Evolutionary conservation across 108 stramenopile species (phyloP).

Genomic region (Ochromonas danica): DNA sequence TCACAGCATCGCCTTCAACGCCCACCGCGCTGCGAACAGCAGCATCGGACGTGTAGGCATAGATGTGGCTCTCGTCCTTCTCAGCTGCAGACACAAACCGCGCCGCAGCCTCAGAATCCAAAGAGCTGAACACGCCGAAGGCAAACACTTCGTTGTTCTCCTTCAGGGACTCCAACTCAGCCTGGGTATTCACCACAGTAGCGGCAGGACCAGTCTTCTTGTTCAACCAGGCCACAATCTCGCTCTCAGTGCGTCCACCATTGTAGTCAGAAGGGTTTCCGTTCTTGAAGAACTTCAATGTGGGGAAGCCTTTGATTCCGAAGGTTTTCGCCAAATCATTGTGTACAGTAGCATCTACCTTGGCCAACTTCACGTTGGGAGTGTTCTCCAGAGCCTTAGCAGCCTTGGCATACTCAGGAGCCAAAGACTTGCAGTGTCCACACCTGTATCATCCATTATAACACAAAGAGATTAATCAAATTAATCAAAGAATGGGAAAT

Average conservation of each 20-base stretch:
- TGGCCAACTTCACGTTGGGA: conserved; percentile 51
- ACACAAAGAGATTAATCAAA: background rate
- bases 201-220: conserved; percentile 63
- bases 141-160: conserved; percentile 49
- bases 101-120: conserved; percentile 52
- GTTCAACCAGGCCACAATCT: conserved; percentile 55
- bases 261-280: conserved; percentile 58
- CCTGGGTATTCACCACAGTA: conserved; percentile 41
- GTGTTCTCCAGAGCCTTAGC: conserved; percentile 48
- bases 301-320: conserved; percentile 60
- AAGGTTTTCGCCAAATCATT: conserved; percentile 51
- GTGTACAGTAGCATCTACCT: conserved; percentile 61
- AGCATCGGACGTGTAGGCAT: conserved; percentile 41
- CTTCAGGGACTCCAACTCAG: conserved; percentile 45
- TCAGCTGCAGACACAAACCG: conserved; percentile 52
- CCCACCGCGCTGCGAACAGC: conserved; percentile 18
- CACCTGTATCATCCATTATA: conserved; percentile 43
- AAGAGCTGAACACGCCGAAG: conserved; percentile 50
- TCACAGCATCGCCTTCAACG: conserved; percentile 40
- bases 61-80: conserved; percentile 46
- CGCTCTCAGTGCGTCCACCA: conserved; percentile 57
- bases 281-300: conserved; percentile 60
- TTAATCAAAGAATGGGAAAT: background rate
- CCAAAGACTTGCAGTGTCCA: conserved; percentile 66
- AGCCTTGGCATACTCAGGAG: conserved; percentile 63